Conservation (phyloP, 306 rosid genomes). For the Trichosanthes truncata region DNA sequence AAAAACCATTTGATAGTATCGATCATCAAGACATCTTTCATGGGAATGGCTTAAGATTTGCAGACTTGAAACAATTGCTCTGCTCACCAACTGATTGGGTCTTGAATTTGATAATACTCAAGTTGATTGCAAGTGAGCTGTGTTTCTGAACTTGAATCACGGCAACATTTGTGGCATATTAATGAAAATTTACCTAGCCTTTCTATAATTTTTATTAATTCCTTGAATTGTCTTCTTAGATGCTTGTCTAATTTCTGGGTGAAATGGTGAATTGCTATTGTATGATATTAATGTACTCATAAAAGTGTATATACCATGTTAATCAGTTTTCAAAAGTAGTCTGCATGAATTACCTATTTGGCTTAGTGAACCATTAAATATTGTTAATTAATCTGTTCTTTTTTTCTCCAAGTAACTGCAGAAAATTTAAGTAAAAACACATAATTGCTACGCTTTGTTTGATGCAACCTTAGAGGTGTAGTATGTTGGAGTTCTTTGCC, state of each 20-base stretch:
- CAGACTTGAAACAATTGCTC: not conserved
- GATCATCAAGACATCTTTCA: not conserved
- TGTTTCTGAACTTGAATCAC: no score
- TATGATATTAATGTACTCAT: not conserved
- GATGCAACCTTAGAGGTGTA: not conserved
- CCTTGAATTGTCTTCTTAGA: no score
- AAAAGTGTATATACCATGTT: not conserved
- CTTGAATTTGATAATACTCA: not conserved
- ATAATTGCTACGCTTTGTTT: not conserved
- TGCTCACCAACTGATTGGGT: not conserved
- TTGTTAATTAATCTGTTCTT: not conserved
- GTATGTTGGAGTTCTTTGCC: not conserved
- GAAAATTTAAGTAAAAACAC: not conserved
- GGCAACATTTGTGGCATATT: not conserved
- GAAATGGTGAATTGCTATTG: no score
- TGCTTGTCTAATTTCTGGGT: no score
- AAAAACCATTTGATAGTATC: not conserved
- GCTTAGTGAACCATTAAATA: no score
- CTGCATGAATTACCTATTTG: no score
- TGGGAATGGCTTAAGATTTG: not conserved
- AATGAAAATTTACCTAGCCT: not conserved
- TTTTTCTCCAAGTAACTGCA: not conserved
- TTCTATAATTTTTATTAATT: no score
- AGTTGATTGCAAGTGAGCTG: no score
- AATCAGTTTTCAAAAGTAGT: no score